Conservation (phyloP, 495 filamentous ascomycete species). For the Neurospora hispaniola region DNA sequence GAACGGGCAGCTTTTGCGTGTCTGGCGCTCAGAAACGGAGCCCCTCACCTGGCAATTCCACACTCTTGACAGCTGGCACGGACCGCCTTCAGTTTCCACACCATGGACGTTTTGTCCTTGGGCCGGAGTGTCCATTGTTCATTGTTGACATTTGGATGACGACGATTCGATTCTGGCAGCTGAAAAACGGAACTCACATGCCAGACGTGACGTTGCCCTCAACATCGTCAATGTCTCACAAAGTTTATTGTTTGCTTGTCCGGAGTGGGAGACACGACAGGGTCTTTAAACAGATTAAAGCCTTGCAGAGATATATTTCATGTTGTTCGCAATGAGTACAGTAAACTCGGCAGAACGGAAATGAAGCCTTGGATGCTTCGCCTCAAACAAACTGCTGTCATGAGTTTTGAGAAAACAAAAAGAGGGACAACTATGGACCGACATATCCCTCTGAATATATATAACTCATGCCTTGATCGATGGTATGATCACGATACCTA, state of each 20-base stretch:
- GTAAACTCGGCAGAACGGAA: neutral
- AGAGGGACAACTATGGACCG: neutral
- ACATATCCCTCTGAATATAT: neutral
- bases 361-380: neutral
- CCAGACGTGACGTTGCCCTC: neutral
- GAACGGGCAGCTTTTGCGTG: neutral
- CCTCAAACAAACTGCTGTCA: neutral
- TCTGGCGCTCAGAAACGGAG: neutral
- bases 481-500: neutral
- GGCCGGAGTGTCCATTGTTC: neutral
- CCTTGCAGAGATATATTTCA: neutral
- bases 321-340: neutral
- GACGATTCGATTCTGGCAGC: neutral
- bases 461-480: neutral
- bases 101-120: neutral
- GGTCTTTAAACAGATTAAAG: neutral
- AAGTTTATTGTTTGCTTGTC: neutral
- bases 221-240: neutral
- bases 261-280: neutral
- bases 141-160: neutral
- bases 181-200: neutral
- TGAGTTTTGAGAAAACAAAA: neutral
- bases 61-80: neutral
- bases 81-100: neutral
- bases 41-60: constrained; percentile 2